These are phyloP conservation scores for Pyrenophora seminiperda DNA, from an alignment of 2,329 filamentous ascomycete genomes.

Conservation along the genomic window DNA sequence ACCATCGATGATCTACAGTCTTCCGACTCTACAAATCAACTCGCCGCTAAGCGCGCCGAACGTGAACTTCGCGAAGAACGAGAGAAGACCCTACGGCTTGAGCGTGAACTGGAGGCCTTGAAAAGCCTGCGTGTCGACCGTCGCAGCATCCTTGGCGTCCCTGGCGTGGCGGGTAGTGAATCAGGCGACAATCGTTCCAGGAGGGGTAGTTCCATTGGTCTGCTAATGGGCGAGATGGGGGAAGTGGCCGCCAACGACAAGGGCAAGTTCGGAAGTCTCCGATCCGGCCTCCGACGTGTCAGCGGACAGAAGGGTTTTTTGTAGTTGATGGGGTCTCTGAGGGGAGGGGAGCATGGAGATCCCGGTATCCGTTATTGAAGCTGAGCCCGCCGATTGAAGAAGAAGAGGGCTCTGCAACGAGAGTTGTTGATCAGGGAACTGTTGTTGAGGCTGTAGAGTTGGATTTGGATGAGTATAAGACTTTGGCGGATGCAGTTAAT, in stretches of 20 bases:
- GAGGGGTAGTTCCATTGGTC: constrained; percentile 51
- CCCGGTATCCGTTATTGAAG: constrained; percentile 32
- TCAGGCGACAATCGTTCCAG: constrained; percentile 50
- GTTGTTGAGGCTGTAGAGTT: constrained; percentile 17
- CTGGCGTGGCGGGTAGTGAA: constrained; percentile 49
- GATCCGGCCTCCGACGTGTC: constrained; percentile 48
- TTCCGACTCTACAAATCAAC: constrained; percentile 79
- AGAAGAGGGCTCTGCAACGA: constrained; percentile 28
- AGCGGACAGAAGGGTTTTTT: constrained; percentile 59
- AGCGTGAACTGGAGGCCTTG: constrained; percentile 84
- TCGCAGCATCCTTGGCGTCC: constrained; percentile 42
- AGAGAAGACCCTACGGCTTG: constrained; percentile 79
- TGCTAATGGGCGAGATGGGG: constrained; percentile 45
- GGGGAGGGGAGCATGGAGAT: constrained; percentile 38
- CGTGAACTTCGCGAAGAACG: constrained; percentile 86
- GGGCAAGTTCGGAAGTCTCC: constrained; percentile 41
- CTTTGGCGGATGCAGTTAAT: constrained; percentile 6
- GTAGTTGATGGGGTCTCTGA: constrained; percentile 47
- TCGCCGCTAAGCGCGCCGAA: constrained; percentile 83
- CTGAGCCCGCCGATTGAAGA: constrained; percentile 39
- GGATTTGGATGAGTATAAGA: constrained; percentile 13
- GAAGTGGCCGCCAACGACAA: constrained; percentile 39
- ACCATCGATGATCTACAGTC: constrained; percentile 94
- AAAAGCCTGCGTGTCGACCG: constrained; percentile 72
- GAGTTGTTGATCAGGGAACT: constrained; percentile 16